Evolutionary conservation across 2,329 filamentous ascomycete genomes (phyloP).

Genomic region (Aspergillus udagawae): DNA sequence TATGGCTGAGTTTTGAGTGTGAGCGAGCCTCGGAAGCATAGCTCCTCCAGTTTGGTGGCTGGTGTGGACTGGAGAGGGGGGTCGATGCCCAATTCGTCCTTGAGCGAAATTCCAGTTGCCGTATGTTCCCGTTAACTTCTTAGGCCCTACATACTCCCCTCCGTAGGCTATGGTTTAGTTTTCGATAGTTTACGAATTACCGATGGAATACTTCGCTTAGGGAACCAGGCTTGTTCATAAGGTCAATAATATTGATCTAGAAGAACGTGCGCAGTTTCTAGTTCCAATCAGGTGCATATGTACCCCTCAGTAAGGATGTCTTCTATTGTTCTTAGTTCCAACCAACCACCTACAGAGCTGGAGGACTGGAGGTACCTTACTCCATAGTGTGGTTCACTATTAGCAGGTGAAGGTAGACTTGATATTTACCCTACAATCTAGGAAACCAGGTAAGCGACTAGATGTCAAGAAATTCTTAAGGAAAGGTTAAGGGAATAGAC

Average conservation of each 20-base stretch:
- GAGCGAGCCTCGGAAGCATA: conserved; percentile 8
- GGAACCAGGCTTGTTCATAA: no score
- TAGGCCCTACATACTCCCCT: no score
- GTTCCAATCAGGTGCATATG: not conserved
- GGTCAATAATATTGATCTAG: not conserved
- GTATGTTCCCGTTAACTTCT: conserved; percentile 13
- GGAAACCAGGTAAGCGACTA: not conserved
- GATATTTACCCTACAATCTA: no score
- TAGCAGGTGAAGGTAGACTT: no score
- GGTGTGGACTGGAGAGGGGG: conserved; percentile 11
- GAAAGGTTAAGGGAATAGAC: not conserved
- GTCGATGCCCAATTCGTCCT: conserved; percentile 17
- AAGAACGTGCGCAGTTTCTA: not conserved
- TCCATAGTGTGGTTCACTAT: no score
- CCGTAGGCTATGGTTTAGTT: not conserved
- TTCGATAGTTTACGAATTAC: not conserved
- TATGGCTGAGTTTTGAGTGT: not conserved
- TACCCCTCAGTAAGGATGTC: not conserved
- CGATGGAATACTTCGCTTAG: no score
- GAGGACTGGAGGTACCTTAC: no score
- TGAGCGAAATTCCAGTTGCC: conserved; percentile 14
- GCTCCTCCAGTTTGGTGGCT: conserved; percentile 6
- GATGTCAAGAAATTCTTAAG: not conserved
- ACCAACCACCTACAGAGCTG: not conserved
- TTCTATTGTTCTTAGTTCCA: not conserved